Conservation (phyloP, 257 asterid species). For the Jacaranda mimosifolia region DNA sequence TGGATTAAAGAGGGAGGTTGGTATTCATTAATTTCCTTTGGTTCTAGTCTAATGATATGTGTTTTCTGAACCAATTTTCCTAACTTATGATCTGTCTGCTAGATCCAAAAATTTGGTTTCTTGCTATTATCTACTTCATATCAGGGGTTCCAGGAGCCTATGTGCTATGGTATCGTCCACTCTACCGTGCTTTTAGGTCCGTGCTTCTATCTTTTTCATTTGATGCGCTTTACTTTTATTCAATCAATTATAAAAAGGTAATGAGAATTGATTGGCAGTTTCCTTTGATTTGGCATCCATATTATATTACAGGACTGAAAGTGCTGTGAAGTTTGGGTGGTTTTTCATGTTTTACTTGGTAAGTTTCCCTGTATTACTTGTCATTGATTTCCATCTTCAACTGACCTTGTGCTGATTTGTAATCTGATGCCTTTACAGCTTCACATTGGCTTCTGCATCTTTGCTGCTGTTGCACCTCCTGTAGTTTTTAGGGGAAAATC, state of each 20-base stretch:
- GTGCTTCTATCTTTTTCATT: slow-evolving; percentile 30
- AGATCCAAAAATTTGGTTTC: slow-evolving; percentile 82
- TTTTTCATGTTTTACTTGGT: slow-evolving; percentile 94
- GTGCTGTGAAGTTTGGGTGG: slow-evolving; percentile 91
- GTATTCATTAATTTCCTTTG: slow-evolving; percentile 28
- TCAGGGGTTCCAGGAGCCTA: slow-evolving; percentile 97
- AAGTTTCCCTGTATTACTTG: slow-evolving; percentile 35
- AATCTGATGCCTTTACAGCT: slow-evolving; percentile 60
- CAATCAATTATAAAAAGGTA: not conserved
- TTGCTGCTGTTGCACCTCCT: slow-evolving; percentile 99
- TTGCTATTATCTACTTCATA: slow-evolving; percentile 91
- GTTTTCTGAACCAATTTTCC: slow-evolving; percentile 18
- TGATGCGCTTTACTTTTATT: not conserved
- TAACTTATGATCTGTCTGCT: slow-evolving; percentile 36
- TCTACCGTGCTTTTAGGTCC: slow-evolving; percentile 92
- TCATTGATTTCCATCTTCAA: slow-evolving; percentile 4
- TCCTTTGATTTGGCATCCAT: slow-evolving; percentile 28
- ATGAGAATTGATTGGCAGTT: slow-evolving; percentile 16
- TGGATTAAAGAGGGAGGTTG: slow-evolving; percentile 90
- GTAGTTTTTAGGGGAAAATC: slow-evolving; percentile 95
- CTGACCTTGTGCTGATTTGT: slow-evolving; percentile 23
- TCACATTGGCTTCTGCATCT: slow-evolving; percentile 86
- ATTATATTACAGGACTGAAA: slow-evolving; percentile 74
- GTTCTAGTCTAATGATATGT: not conserved
- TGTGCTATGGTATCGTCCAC: slow-evolving; percentile 95